Percentiles rank a stretch among this genome's conserved stretches.
These are phyloP conservation scores for Suhomyces emberorum DNA, from an alignment of 805 yeast species.

Conservation along the genomic window DNA sequence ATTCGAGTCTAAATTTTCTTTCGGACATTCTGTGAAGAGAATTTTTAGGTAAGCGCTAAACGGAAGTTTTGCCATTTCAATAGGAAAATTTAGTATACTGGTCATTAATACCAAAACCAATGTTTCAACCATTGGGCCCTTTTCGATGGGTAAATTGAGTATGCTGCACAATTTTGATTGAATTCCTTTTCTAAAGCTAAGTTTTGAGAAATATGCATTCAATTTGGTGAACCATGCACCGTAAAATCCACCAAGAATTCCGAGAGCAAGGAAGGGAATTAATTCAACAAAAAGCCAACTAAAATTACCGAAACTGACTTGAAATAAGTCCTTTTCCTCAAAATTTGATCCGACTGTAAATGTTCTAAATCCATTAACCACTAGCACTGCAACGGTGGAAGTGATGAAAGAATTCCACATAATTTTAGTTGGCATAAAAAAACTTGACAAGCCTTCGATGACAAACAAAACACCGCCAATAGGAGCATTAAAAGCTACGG, in stretches of 20 bases:
- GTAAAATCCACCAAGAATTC: conserved; percentile 64
- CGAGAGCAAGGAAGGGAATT: conserved; percentile 68
- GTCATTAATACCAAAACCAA: conserved; percentile 48
- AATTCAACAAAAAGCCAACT: conserved; percentile 72
- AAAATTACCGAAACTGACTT: conserved; percentile 64
- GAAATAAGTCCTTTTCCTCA: conserved; percentile 49
- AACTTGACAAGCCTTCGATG: conserved; percentile 63
- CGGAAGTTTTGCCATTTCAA: conserved; percentile 51
- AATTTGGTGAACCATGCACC: conserved; percentile 53
- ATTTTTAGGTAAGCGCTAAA: conserved; percentile 54
- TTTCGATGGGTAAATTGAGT: conserved; percentile 13
- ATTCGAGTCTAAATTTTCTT: conserved; percentile 12
- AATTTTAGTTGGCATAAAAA: conserved; percentile 57
- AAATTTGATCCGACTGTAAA: conserved; percentile 40
- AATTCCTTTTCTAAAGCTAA: conserved; percentile 31
- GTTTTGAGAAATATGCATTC: conserved; percentile 32
- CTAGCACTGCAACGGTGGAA: conserved; percentile 68
- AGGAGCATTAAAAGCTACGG: conserved; percentile 84
- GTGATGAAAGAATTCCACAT: conserved; percentile 85
- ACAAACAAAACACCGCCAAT: conserved; percentile 84
- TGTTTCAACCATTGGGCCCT: conserved; percentile 46
- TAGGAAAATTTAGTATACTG: conserved; percentile 52
- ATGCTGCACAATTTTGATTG: conserved; percentile 19
- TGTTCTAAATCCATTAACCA: conserved; percentile 42
- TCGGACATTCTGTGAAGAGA: conserved; percentile 66